Evolutionary conservation across 768 basidiomycete species (phyloP).

Genomic region (Tricholoma bakamatsutake): DNA sequence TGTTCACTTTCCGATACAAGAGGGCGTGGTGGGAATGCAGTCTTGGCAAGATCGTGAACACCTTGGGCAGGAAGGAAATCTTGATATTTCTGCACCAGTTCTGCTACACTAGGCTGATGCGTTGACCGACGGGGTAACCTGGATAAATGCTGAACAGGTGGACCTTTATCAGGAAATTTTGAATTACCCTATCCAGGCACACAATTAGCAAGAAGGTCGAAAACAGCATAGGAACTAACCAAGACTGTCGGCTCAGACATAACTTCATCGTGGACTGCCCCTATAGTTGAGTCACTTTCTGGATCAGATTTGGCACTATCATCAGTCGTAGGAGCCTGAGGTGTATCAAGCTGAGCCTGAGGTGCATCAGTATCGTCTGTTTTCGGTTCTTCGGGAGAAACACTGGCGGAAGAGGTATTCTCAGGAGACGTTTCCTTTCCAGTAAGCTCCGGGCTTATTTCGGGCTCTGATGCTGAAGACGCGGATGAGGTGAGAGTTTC

Average conservation of each 20-base stretch:
- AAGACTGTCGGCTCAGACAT: conserved; percentile 15
- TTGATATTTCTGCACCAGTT: conserved; percentile 79
- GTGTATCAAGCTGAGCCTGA: conserved; percentile 2
- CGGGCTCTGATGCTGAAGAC: conserved; percentile 66
- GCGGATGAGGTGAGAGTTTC: conserved; percentile 64
- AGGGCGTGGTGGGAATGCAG: conserved; percentile 55
- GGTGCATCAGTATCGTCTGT: conserved; percentile 6
- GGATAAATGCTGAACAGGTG: conserved; percentile 36
- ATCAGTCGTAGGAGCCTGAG: conserved; percentile 6
- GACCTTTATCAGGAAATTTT: conserved; percentile 15
- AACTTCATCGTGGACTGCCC: conserved; percentile 38
- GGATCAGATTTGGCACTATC: conserved; percentile 45
- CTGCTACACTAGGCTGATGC: conserved; percentile 68
- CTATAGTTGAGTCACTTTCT: conserved; percentile 85
- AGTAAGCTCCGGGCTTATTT: conserved; percentile 27
- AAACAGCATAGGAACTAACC: conserved; percentile 13
- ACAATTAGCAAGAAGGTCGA: background rate
- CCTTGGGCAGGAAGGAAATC: conserved; percentile 70
- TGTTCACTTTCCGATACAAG: conserved; percentile 80
- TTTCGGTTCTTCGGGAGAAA: background rate
- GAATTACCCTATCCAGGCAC: conserved; percentile 5
- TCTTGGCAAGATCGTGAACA: conserved; percentile 65
- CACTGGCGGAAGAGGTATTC: background rate
- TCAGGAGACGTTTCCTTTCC: conserved; percentile 12
- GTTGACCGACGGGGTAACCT: conserved; percentile 56